Percentiles rank a stretch among this genome's conserved stretches.
These are phyloP conservation scores for Boletus patriciae DNA, from an alignment of 768 basidiomycete species.

Conservation along the genomic window DNA sequence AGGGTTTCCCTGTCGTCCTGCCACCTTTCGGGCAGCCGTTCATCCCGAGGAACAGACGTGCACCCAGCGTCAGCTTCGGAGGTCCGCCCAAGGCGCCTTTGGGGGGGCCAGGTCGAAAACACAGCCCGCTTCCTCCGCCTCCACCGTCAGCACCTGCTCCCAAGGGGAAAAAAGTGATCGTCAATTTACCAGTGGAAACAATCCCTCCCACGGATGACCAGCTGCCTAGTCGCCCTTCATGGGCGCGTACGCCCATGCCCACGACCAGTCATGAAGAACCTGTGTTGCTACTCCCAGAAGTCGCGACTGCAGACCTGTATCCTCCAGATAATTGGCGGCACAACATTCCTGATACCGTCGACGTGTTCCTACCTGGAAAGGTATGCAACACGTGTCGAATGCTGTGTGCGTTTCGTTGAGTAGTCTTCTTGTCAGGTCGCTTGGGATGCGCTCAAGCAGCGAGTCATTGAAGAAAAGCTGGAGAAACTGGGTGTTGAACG, in stretches of 20 bases:
- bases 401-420: slow-evolving; percentile 6
- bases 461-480: slow-evolving; percentile 77
- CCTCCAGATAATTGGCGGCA: slow-evolving; percentile 65
- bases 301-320: slow-evolving; percentile 51
- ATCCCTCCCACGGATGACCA: slow-evolving; percentile 37
- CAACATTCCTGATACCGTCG: slow-evolving; percentile 63
- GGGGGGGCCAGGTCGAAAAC: slow-evolving; percentile 76
- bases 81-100: slow-evolving; percentile 87
- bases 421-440: slow-evolving; percentile 46
- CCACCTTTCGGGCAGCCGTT: slow-evolving; percentile 50
- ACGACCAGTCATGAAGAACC: slow-evolving; percentile 36
- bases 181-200: slow-evolving; percentile 76
- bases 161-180: slow-evolving; percentile 65
- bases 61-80: slow-evolving; percentile 68
- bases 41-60: slow-evolving; percentile 61
- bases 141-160: slow-evolving; percentile 30
- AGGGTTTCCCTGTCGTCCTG: slow-evolving; percentile 55
- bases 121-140: slow-evolving; percentile 57
- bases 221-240: slow-evolving; percentile 45
- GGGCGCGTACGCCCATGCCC: slow-evolving; percentile 61
- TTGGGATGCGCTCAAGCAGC: slow-evolving; percentile 73
- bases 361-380: slow-evolving; percentile 83
- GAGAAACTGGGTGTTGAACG: slow-evolving; percentile 78
- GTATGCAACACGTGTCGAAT: slow-evolving; percentile 38
- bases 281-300: slow-evolving; percentile 31